A percentile compares a stretch with the other conserved stretches of the same genome.
Evolutionary conservation across 2,329 filamentous ascomycete species (phyloP).

Genomic region (Tolypocladium guangdongense): DNA sequence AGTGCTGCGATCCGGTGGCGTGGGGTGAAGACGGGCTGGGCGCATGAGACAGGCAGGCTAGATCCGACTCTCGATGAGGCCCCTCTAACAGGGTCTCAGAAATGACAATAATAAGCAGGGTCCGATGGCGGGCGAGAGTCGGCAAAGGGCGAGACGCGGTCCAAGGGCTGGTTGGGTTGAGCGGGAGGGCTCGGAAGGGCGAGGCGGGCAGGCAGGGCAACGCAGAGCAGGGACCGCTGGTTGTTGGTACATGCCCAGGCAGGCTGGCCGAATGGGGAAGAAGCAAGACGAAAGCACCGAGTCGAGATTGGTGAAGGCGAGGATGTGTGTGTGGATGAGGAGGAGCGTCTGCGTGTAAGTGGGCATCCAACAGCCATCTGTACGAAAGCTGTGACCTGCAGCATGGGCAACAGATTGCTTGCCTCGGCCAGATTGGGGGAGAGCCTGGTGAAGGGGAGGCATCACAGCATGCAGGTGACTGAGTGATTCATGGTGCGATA

Average conservation of each 20-base stretch:
- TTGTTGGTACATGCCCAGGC: background rate
- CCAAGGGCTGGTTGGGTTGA: background rate
- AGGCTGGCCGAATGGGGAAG: background rate
- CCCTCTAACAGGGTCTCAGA: background rate
- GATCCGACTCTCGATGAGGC: constrained; percentile 1
- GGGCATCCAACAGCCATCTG: background rate
- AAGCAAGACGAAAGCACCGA: background rate
- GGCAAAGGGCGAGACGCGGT: background rate
- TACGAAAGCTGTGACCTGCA: background rate
- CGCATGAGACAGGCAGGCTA: constrained; percentile 4
- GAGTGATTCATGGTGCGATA: background rate
- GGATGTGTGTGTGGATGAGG: background rate
- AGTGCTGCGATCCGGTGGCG: background rate
- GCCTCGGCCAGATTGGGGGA: background rate
- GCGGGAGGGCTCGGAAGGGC: background rate
- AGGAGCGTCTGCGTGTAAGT: background rate
- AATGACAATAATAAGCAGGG: background rate
- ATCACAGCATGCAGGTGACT: background rate
- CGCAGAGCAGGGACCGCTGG: background rate
- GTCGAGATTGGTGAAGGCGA: background rate
- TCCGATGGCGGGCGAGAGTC: background rate
- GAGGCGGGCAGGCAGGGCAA: background rate
- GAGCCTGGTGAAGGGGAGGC: background rate
- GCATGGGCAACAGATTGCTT: too few species aligned
- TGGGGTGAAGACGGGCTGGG: constrained; percentile 2